Conservation (phyloP, 192 early-diverging fungal species). For the Coemansia sp. region DNA sequence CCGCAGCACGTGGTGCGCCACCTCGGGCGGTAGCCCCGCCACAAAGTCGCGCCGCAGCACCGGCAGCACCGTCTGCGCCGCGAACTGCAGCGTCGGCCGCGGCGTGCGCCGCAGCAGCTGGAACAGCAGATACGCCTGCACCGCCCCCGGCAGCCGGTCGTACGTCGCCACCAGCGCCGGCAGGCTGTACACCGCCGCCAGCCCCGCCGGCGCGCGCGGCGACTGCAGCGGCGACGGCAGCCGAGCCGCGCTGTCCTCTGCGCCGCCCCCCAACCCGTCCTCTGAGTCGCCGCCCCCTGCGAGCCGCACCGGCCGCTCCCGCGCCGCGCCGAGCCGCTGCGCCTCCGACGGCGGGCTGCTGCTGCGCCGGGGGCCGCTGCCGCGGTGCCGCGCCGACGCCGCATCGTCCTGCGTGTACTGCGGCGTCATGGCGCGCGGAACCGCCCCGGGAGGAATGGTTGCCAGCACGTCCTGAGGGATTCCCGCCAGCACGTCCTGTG, state of each 20-base stretch:
- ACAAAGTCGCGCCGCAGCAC: slow-evolving; percentile 91
- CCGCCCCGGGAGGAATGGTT: no score
- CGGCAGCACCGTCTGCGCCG: slow-evolving; percentile 83
- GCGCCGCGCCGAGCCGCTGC: background rate
- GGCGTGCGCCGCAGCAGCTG: slow-evolving; percentile 82
- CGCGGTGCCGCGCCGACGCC: slow-evolving; percentile 1
- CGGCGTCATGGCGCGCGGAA: slow-evolving; percentile 47
- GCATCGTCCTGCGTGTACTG: slow-evolving; percentile 46
- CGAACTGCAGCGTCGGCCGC: slow-evolving; percentile 81
- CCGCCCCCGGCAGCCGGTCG: slow-evolving; percentile 66
- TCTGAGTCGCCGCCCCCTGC: background rate
- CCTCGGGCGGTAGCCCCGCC: slow-evolving; percentile 63
- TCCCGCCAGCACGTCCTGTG: no score
- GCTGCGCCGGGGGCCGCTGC: background rate
- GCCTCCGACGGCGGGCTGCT: background rate
- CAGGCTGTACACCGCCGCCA: slow-evolving; percentile 44
- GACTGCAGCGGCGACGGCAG: slow-evolving; percentile 44
- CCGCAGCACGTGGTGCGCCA: slow-evolving; percentile 71
- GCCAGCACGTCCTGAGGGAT: no score
- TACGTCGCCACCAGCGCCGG: slow-evolving; percentile 67
- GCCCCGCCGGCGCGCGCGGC: slow-evolving; percentile 26
- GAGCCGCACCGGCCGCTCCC: background rate
- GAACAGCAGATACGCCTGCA: slow-evolving; percentile 86
- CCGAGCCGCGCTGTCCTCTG: slow-evolving; percentile 11
- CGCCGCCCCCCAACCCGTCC: slow-evolving; percentile 1